phyloP scores from a whole-genome alignment of 2,329 filamentous ascomycete species.

The Gaeumannomyces tritici region DNA sequence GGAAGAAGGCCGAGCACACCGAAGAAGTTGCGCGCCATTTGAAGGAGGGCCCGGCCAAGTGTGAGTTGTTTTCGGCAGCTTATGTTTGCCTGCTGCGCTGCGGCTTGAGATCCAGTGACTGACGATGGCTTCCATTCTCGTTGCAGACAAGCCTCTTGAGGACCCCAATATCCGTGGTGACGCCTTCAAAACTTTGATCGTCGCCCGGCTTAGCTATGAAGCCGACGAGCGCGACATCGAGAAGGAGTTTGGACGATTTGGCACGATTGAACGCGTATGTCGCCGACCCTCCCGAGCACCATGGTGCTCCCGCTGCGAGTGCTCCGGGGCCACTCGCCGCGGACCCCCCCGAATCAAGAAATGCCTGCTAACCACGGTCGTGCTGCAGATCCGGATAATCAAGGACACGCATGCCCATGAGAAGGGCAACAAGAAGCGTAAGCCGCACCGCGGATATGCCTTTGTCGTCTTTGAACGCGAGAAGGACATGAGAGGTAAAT shows the following conservation, averaged over 20 bases:
- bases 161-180: conserved; percentile 88
- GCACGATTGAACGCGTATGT: conserved; percentile 81
- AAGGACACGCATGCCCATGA: conserved; percentile 62
- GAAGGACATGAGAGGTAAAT: conserved; percentile 97
- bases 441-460: conserved; percentile 80
- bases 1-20: conserved; percentile 73
- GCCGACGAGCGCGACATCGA: conserved; percentile 84
- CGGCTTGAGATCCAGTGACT: background rate
- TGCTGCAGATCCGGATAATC: conserved; percentile 70
- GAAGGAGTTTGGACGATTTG: conserved; percentile 86
- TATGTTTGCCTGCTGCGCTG: background rate
- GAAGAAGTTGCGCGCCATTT: conserved; percentile 53
- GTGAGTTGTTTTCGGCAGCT: conserved; percentile 30
- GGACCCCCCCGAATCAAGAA: background rate
- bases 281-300: no score
- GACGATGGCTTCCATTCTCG: background rate
- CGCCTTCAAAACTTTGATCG: conserved; percentile 90
- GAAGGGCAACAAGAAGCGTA: conserved; percentile 68
- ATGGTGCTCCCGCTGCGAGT: background rate
- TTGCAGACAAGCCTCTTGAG: conserved; percentile 65
- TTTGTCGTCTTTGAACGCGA: conserved; percentile 97
- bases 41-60: conserved; percentile 54
- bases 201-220: conserved; percentile 82
- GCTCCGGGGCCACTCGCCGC: background rate
- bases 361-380: background rate